These are phyloP conservation scores for Neophaeococcomyces mojaviensis DNA, from an alignment of 2,329 filamentous ascomycete genomes.

Conservation along the genomic window DNA sequence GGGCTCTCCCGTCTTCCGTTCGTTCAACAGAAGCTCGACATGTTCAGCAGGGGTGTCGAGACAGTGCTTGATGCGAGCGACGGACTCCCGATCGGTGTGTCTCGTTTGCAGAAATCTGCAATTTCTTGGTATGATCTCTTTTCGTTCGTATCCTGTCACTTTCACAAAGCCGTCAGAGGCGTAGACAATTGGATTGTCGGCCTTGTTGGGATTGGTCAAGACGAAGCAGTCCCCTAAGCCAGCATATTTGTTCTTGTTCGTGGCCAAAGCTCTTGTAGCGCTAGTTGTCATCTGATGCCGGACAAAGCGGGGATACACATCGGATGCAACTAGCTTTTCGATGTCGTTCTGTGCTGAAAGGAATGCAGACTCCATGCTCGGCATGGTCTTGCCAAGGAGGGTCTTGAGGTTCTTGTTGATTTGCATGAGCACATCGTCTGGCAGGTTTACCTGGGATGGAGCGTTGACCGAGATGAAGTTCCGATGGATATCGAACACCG, in stretches of 20 bases:
- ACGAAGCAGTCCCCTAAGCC: constrained; percentile 55
- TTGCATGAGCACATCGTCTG: constrained; percentile 33
- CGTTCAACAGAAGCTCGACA: constrained; percentile 47
- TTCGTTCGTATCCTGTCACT: constrained; percentile 44
- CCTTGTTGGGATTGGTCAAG: constrained; percentile 44
- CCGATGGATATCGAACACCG: constrained; percentile 40
- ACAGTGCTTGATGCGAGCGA: constrained; percentile 36
- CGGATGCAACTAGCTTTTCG: constrained; percentile 37
- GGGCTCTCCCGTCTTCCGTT: constrained; percentile 44
- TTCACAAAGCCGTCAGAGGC: constrained; percentile 47
- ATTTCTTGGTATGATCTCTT: constrained; percentile 44
- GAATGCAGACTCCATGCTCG: constrained; percentile 41
- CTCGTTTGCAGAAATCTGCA: constrained; percentile 46
- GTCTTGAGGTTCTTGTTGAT: constrained; percentile 44
- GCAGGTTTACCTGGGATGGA: constrained; percentile 35
- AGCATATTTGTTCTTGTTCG: constrained; percentile 37
- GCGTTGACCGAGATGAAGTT: constrained; percentile 35
- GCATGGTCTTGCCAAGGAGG: constrained; percentile 38
- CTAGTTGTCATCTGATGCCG: constrained; percentile 44
- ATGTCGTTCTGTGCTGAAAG: constrained; percentile 37
- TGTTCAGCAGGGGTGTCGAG: constrained; percentile 39
- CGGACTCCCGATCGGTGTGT: constrained; percentile 37
- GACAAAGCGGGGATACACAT: constrained; percentile 48
- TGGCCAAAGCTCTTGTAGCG: constrained; percentile 39
- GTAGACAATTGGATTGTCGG: constrained; percentile 45